Percentiles rank a stretch among this genome's conserved stretches.
These are phyloP conservation scores for Biscogniauxia marginata DNA, from an alignment of 2,329 filamentous ascomycete genomes.

Conservation along the genomic window DNA sequence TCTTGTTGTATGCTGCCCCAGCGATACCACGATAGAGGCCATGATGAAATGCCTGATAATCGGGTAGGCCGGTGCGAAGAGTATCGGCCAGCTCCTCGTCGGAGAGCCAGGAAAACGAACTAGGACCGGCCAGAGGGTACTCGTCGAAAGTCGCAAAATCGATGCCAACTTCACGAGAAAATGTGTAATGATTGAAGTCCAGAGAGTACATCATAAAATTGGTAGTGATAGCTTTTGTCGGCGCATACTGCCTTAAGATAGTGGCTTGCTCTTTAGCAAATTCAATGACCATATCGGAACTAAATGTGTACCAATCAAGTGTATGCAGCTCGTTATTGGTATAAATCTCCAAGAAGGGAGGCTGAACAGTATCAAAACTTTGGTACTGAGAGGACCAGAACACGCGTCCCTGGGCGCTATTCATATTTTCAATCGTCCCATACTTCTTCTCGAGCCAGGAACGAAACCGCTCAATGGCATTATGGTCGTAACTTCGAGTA, in stretches of 20 bases:
- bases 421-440: constrained; percentile 20
- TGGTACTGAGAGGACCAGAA: constrained; percentile 25
- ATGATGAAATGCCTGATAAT: constrained; percentile 21
- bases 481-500: constrained; percentile 18
- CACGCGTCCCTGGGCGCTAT: constrained; percentile 21
- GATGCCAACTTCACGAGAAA: constrained; percentile 21
- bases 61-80: constrained; percentile 21
- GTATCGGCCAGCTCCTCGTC: constrained; percentile 15
- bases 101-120: constrained; percentile 14
- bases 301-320: constrained; percentile 24
- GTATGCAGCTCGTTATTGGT: constrained; percentile 22
- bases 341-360: constrained; percentile 22
- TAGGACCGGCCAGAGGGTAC: constrained; percentile 16
- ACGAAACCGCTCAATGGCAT: constrained; percentile 19
- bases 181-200: constrained; percentile 23
- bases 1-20: constrained; percentile 18
- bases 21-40: constrained; percentile 21
- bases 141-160: constrained; percentile 22
- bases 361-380: constrained; percentile 20
- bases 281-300: constrained; percentile 24
- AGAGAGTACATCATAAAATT: constrained; percentile 21
- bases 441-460: constrained; percentile 23
- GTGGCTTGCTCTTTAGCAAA: constrained; percentile 23
- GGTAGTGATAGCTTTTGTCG: constrained; percentile 19
- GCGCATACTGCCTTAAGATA: constrained; percentile 19